A percentile compares a stretch with the other conserved stretches of the same genome.
phyloP scores from a whole-genome alignment of 169 alveolate genomes.

The Plasmodium yoelii region DNA sequence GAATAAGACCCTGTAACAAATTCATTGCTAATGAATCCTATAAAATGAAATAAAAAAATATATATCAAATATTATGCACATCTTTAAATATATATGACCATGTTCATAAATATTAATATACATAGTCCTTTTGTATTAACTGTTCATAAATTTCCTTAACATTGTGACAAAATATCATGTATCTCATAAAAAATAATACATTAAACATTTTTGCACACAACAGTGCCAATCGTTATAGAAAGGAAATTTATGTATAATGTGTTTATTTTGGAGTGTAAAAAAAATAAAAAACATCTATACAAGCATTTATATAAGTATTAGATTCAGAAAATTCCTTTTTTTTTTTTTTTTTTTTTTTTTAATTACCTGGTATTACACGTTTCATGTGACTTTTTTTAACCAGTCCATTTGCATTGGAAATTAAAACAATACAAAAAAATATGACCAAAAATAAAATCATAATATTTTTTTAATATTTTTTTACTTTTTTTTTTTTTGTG shows the following conservation, averaged over 20 bases:
- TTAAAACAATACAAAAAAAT: conserved; percentile 11
- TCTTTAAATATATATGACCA: neutral
- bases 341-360: neutral
- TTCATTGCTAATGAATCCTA: conserved; percentile 19
- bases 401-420: conserved; percentile 2
- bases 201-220: no score
- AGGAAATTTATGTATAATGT: no score
- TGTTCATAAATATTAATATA: neutral
- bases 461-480: neutral
- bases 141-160: neutral
- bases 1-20: conserved; percentile 1
- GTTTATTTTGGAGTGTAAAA: no score
- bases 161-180: neutral
- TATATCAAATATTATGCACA: neutral
- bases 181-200: no score
- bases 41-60: neutral
- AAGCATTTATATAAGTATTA: no score
- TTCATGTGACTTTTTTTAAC: conserved; percentile 8
- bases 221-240: no score
- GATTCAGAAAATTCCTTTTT: no score
- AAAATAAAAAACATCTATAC: no score
- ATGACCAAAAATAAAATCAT: conserved; percentile 11
- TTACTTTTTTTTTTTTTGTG: neutral
- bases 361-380: conserved; percentile 12
- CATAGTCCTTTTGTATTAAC: neutral